Base-by-base conservation (phyloP, 495 filamentous ascomycete species). In the Clavariopsis aquatica region DNA sequence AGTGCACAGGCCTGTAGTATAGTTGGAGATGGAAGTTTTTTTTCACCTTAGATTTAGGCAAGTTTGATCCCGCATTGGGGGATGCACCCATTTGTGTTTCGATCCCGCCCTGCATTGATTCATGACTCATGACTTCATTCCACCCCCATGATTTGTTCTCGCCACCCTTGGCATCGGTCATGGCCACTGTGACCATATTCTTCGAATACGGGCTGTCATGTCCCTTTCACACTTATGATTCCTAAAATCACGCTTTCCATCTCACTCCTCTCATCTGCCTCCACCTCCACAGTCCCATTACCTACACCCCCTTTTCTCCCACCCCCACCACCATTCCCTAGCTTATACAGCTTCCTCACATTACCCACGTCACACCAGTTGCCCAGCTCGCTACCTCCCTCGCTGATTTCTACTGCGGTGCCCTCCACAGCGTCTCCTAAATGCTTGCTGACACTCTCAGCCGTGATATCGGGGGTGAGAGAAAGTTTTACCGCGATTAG, bases 301-400 rank as follows among this genome's bases (percentile, higher is more conserved):
- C 9, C 57, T n/a, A 51, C 29, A 24, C 12, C 49, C 28, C 43
- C 54, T 41, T 34, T 64, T 43, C 28, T 49, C 52, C 29, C 34
- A n/a, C 23, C 36, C 3, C 53, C 28, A 28, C 47, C 53, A 12
- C 26, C 51, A 26, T 77, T 78, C 51, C 86, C 87, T 45, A 97
- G 72, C 71, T 92, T 93, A 73, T 98, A 97, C 31, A 87, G 82
- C 77, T 93, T 96, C 73, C 83, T 83, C 29, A 97, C 83, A 64
- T 85, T 88, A 24, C 72, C 75, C 70, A 87, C 73, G 75, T 97
- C 91, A 1, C 84, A 82, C 36, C 85, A 73, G 22, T 71, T 69
- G 1, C 75, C 73, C 1, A 96, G 62, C 23, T 75, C 77, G 28
- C 79, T 83, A n/a, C 75, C 78, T 26, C 78, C 82, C 66, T 96